These are phyloP conservation scores for Arthromyces matolae DNA, from an alignment of 768 basidiomycete species.

Conservation along the genomic window DNA sequence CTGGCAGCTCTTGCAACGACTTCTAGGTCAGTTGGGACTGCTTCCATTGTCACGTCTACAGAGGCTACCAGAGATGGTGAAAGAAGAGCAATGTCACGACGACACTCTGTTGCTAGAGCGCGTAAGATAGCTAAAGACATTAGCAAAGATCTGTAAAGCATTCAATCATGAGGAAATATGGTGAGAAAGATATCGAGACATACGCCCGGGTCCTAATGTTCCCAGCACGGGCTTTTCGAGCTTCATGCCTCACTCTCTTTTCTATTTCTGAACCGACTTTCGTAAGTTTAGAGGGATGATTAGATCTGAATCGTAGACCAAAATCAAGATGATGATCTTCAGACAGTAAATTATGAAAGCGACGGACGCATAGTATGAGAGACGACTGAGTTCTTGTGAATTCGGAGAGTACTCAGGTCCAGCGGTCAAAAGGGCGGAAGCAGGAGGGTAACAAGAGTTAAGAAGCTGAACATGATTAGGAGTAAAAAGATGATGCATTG, in stretches of 20 bases:
- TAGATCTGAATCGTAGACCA: conserved; percentile 40
- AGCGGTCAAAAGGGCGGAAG: conserved; percentile 67
- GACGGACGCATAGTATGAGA: conserved; percentile 76
- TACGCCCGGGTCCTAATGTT: conserved; percentile 80
- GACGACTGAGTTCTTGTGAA: conserved; percentile 77
- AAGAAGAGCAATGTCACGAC: conserved; percentile 74
- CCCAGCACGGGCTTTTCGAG: conserved; percentile 65
- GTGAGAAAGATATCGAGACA: conserved; percentile 26
- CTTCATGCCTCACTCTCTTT: conserved; percentile 64
- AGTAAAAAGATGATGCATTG: conserved; percentile 72
- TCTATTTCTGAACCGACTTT: conserved; percentile 77
- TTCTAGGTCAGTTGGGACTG: conserved; percentile 65
- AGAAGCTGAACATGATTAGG: conserved; percentile 83
- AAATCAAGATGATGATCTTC: not conserved
- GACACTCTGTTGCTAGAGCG: conserved; percentile 81
- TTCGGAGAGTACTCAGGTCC: conserved; percentile 80
- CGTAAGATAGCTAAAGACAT: conserved; percentile 82
- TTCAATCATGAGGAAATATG: conserved; percentile 7
- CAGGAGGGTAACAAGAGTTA: conserved; percentile 81
- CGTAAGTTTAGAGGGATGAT: conserved; percentile 74
- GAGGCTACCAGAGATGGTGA: conserved; percentile 67
- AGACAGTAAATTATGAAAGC: not conserved
- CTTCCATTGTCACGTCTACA: conserved; percentile 52
- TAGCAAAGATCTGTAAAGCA: conserved; percentile 57
- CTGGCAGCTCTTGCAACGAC: conserved; percentile 74